These are phyloP conservation scores for Boletus insuetus DNA, from an alignment of 768 basidiomycete genomes.

Conservation along the genomic window DNA sequence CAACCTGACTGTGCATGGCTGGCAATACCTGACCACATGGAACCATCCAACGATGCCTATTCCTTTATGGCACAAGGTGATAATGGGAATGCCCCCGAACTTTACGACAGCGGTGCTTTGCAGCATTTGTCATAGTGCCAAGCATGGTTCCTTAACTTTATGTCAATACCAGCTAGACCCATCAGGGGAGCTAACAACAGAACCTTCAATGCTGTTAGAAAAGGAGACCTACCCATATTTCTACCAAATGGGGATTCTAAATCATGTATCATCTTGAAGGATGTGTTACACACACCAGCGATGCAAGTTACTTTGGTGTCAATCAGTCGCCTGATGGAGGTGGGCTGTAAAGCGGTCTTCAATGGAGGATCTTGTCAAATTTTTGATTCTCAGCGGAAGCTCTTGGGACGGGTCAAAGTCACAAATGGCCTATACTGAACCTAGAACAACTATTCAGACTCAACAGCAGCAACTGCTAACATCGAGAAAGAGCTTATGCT, in stretches of 20 bases:
- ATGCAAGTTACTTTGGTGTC: too few species aligned
- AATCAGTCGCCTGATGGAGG: too few species aligned
- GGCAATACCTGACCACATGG: too few species aligned
- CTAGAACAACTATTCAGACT: not conserved
- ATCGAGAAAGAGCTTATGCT: too few species aligned
- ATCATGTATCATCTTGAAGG: not conserved
- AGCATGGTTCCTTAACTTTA: not conserved
- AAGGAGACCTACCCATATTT: not conserved
- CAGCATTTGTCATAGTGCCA: not conserved
- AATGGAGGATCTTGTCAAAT: not conserved
- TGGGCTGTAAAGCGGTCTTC: too few species aligned
- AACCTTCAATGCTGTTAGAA: not conserved
- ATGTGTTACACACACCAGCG: not conserved
- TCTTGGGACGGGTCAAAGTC: not conserved
- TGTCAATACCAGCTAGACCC: not conserved
- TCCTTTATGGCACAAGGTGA: not conserved
- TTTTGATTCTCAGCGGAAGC: not conserved
- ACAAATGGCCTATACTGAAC: not conserved
- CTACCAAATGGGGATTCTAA: not conserved
- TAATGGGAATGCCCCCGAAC: not conserved
- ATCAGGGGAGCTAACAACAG: not conserved
- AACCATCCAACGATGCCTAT: too few species aligned
- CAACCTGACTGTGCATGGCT: not conserved
- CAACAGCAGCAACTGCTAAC: not conserved
- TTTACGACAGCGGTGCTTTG: not conserved